phyloP scores from a whole-genome alignment of 352 stramenopile genomes.

The Phytophthora fragariaefolia region DNA sequence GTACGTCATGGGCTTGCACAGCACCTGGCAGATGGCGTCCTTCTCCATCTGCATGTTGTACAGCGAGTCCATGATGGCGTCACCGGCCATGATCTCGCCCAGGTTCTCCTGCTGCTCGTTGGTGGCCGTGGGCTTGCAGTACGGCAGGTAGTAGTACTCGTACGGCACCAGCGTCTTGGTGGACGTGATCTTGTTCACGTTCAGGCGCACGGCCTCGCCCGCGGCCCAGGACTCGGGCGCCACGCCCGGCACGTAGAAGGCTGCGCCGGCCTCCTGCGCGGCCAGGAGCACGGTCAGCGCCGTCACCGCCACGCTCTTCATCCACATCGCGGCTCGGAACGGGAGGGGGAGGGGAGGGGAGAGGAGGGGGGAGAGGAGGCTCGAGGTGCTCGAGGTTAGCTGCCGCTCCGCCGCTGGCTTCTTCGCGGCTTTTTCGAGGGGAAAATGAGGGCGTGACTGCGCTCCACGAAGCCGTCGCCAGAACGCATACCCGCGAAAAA shows the following conservation, averaged over 20 bases:
- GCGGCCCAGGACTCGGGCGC: conserved; percentile 85
- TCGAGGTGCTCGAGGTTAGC: no score
- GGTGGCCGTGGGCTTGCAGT: conserved; percentile 85
- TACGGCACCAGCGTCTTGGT: conserved; percentile 98
- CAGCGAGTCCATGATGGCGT: conserved; percentile 92
- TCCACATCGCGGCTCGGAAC: conserved; percentile 35
- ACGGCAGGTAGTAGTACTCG: conserved; percentile 99
- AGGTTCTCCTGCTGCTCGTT: conserved; percentile 92
- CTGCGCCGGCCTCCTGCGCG: conserved; percentile 41
- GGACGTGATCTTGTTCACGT: conserved; percentile 98
- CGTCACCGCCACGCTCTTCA: conserved; percentile 39
- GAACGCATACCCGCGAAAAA: conserved; percentile 14
- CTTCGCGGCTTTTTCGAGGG: conserved; percentile 25
- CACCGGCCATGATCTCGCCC: conserved; percentile 92
- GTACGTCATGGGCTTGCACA: conserved; percentile 91
- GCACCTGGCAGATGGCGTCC: conserved; percentile 86
- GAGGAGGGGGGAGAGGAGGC: neutral
- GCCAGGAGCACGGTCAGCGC: conserved; percentile 32
- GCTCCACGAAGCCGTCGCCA: conserved; percentile 34
- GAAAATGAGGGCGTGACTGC: conserved; percentile 15
- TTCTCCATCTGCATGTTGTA: conserved; percentile 92
- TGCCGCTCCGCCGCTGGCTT: conserved; percentile 22
- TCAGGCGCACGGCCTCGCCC: conserved; percentile 90
- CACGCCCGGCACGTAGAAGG: conserved; percentile 89
- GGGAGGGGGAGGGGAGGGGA: conserved; percentile 6